Evolutionary conservation across 371 early-diverging fungal species (phyloP).

Genomic region (Syncephalastrum contaminatum): DNA sequence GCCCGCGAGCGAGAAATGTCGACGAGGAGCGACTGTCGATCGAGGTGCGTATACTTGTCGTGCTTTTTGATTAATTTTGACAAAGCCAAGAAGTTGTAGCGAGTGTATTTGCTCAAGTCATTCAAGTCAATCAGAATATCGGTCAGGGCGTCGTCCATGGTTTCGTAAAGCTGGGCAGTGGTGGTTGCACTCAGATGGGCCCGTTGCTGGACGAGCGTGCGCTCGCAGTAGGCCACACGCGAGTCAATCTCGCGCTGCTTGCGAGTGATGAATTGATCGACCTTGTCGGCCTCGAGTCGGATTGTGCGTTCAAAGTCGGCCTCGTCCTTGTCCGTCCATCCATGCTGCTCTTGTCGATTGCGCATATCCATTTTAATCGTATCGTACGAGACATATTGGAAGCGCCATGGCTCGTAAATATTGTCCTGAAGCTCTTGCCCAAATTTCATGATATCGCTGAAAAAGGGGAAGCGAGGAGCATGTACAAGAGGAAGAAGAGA

Average conservation of each 20-base stretch:
- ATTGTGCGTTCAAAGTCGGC: conserved; percentile 79
- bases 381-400: conserved; percentile 85
- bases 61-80: conserved; percentile 94
- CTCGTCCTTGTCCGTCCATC: conserved; percentile 73
- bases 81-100: conserved; percentile 94
- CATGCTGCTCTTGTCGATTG: conserved; percentile 36
- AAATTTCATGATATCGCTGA: conserved; percentile 71
- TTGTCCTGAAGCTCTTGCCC: conserved; percentile 71
- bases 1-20: conserved; percentile 30
- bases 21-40: conserved; percentile 25
- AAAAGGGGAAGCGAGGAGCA: neutral
- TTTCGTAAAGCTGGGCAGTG: conserved; percentile 29
- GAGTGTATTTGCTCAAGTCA: conserved; percentile 90
- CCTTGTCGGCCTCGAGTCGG: conserved; percentile 89
- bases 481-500: conserved; percentile 2
- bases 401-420: conserved; percentile 80
- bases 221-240: conserved; percentile 77
- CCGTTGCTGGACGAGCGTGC: conserved; percentile 30
- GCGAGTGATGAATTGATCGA: conserved; percentile 45
- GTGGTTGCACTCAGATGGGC: conserved; percentile 20
- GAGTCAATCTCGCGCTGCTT: conserved; percentile 90
- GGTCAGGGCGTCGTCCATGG: conserved; percentile 77
- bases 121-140: conserved; percentile 82
- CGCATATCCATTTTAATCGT: conserved; percentile 77
- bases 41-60: conserved; percentile 54